Evolutionary conservation across 2,329 filamentous ascomycete genomes (phyloP), one percentile per base, ranked within the genome.

Genomic region (Penicillium fuscoglaucum): DNA sequence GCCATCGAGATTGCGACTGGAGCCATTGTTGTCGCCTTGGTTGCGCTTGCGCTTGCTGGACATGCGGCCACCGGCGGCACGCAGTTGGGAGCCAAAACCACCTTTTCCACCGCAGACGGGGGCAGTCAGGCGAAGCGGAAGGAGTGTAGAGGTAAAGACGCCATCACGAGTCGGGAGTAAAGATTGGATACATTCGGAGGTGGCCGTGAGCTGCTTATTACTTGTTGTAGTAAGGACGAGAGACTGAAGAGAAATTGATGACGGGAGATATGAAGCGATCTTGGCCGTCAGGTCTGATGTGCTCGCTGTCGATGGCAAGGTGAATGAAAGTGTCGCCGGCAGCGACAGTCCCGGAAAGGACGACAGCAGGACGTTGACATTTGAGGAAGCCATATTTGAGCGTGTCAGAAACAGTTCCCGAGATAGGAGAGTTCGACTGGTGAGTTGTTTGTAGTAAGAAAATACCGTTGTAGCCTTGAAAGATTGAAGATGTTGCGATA

Each of bases 61-160:
- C 95, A 99, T 99, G 79, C 96, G 93, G 41, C 96, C 95, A 72
- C 96, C 95, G 3, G 95, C 95, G 0, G 96, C 95, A 71, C 96
- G 91, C 39, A 99, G 87, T 75, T 99, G 96, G 1, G 93, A 98
- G 54, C 95, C 95, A 73, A 99, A 99, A 70, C 95, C 95, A 76
- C 95, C 95, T 74, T 99, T 99, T 72, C 96, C 96, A 79, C 96
- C 95, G 67, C 89, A 90, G 40, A 97, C 79, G 6, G 90, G 89
- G 1, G 88, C 81, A 7, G 87, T 88, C 31, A 99, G 85, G 54
- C 92, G 90, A 4, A 99, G 83, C 0, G 92, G 88, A 17, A 99
- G 82, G 65, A 98, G 88, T 35, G 86, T 86, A 79, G 89, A 85
- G 53, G 83, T 66, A 35, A 74, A 71, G 4, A 63, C 69, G 72